Base-by-base conservation (phyloP, 148 eudicot species). In the Spergularia marina region DNA sequence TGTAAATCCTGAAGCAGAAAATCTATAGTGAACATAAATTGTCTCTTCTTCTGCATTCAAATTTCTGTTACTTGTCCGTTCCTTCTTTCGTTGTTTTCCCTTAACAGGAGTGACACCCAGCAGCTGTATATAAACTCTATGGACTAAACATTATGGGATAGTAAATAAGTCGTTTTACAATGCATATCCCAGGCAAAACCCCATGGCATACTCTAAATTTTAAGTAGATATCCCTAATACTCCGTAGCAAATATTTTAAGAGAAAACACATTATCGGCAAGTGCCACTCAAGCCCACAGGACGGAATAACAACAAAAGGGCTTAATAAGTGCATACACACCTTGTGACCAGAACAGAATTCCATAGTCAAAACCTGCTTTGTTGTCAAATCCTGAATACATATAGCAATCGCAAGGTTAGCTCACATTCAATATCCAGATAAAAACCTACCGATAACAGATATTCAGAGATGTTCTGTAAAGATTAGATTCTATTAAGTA, bases 351-450 rank as follows among this genome's bases (percentile, higher is more conserved):
- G 81, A 75, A 74, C 93, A 94, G 65, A 87, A 90, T 68, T 94
- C 76, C 98, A 94, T 94, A 9, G 97, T 94, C 90, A 94, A 84
- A 57, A 91, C 92, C 83, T 89, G 84, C 79, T 76, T 83, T 12
- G 82, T 91, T 40, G 97, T 94, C 30, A 90, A 76, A 59, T 94
- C 98, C 98, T 94, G 85, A 40, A 77, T 17, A 74, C 60, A 83
- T 39, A n/a, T 40, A 34, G 39, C 15, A 52, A 68, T 76, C 73
- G 49, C 85, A 47, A 79, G 76, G 68, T 78, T 51, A 70, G 70
- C 53, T 21, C 61, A 71, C 36, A 65, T 51, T 30, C 71, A 60
- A 61, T 21, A 66, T 75, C 25, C 34, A 18, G 53, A 25, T 70
- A 30, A 11, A 12, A 14, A 70, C 49, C 1, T 44, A n/a, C 11